A percentile compares a stretch with the other conserved stretches of the same genome.
Evolutionary conservation across 148 eudicot species (phyloP).

Genomic region (Polygonum maritimum): DNA sequence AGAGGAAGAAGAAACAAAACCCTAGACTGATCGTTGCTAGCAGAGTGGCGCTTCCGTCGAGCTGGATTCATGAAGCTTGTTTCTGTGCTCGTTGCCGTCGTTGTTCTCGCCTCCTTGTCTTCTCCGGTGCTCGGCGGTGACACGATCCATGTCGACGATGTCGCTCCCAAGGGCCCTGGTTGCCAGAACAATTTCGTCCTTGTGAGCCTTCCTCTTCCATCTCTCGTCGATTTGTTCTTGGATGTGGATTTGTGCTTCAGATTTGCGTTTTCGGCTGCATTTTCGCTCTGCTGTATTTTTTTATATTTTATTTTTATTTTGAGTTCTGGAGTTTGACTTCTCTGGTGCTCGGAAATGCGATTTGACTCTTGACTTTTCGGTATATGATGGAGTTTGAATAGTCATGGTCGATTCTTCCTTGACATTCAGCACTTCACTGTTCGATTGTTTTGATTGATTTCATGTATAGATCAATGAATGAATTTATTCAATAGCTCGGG

Average conservation of each 20-base stretch:
- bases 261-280: background rate
- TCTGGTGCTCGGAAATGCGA: background rate
- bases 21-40: background rate
- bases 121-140: slow-evolving; percentile 54
- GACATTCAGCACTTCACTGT: background rate
- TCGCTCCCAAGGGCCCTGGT: slow-evolving; percentile 73
- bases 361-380: background rate
- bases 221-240: background rate
- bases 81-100: slow-evolving; percentile 7
- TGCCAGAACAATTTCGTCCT: slow-evolving; percentile 81
- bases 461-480: background rate
- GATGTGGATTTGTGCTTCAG: background rate
- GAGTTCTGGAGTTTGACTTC: slow-evolving; percentile 1
- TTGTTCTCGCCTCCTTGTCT: slow-evolving; percentile 16
- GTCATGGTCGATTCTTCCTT: background rate
- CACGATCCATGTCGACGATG: slow-evolving; percentile 81
- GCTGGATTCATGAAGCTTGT: slow-evolving; percentile 13
- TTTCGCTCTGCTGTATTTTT: background rate
- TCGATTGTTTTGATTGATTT: background rate
- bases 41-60: background rate
- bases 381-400: background rate
- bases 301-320: background rate
- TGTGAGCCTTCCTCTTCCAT: slow-evolving; percentile 26
- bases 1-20: background rate
- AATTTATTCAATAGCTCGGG: background rate